Evolutionary conservation across 2,329 filamentous ascomycete species (phyloP), one percentile per base, ranked within the genome.

Genomic region (Stromatinia cepivora): DNA sequence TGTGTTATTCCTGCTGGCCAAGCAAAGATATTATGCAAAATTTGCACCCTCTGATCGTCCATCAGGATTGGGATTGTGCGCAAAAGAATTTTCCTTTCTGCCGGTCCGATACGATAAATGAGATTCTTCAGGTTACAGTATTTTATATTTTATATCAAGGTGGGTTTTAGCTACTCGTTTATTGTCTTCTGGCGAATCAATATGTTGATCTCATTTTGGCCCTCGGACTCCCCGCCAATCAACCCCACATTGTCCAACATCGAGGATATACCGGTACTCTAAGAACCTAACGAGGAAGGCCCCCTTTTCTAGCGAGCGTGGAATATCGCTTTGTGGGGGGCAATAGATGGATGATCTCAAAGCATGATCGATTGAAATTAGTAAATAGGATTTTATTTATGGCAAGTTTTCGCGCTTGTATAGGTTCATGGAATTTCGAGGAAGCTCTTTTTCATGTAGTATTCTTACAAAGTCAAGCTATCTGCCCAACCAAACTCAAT

Each of bases 401-500:
- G 48, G 58, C 46, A 42, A 46, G 25, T 25, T 20, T 17, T 36
- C 36, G 48, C 25, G 20, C 17, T 36, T 25, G 48, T 56, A 54
- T 48, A 56, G 28, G 36, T 45, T 58, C 54, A 46, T 56, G 34
- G 52, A 66, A 34, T 56, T 22, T 28, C 31, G 39, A 50, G 66
- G 50, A 20, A 54, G 48, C 42, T 69, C 22, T 64, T 31, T 71
- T 73, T 72, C 67, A 71, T 69, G 71, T 75, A 68, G 69, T 77
- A 75, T 75, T 76, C 63, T 74, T 75, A 77, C 76, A 77, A 69
- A 72, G 73, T 72, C 59, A 67, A 73, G 72, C 69, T 45, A 54
- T 58, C 66, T 72, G 72, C 72, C 72, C 72, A 71, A 73, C 71
- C 65, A 61, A 28, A 61, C 66, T 69, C 63, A 59, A 70, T 69